Evolutionary conservation across 768 basidiomycete species (phyloP).

Genomic region (Tulasnella sp.): DNA sequence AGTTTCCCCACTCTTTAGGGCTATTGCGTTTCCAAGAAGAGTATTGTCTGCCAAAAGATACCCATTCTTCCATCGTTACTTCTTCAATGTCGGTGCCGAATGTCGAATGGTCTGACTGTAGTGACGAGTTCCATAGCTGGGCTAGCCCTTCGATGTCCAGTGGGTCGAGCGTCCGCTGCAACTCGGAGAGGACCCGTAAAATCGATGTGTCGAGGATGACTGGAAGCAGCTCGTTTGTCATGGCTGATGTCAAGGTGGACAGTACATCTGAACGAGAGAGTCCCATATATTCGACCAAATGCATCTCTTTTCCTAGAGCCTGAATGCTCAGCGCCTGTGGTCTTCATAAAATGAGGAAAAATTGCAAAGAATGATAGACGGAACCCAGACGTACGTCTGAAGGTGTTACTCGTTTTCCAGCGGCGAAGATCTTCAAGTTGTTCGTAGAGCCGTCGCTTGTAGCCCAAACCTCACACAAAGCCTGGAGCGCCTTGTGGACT

Average conservation of each 20-base stretch:
- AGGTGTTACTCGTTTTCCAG: conserved; percentile 50
- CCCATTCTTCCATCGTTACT: conserved; percentile 55
- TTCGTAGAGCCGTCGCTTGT: conserved; percentile 53
- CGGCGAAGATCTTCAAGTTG: conserved; percentile 70
- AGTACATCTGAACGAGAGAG: conserved; percentile 6
- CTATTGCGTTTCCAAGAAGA: conserved; percentile 25
- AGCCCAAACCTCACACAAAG: conserved; percentile 65
- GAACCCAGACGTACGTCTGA: conserved; percentile 33
- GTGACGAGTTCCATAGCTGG: conserved; percentile 22
- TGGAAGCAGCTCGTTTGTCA: conserved; percentile 40
- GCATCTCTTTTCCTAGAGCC: neutral
- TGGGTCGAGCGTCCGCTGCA: conserved; percentile 69
- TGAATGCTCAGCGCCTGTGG: neutral
- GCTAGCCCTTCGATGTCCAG: conserved; percentile 77
- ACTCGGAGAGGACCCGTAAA: conserved; percentile 40
- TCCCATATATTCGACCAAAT: conserved; percentile 1
- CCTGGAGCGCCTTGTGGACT: conserved; percentile 48
- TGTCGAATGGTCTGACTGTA: neutral
- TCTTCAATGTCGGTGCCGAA: conserved; percentile 28
- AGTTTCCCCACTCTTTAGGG: conserved; percentile 26
- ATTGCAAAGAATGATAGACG: too few relatives aligned
- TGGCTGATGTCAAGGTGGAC: conserved; percentile 35
- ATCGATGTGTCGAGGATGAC: conserved; percentile 41
- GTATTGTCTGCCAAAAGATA: conserved; percentile 48
- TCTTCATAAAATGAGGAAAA: neutral